Evolutionary conservation across 192 early-diverging fungal genomes (phyloP), one percentile per base, ranked within the genome.

Genomic region (Coemansia sp.): DNA sequence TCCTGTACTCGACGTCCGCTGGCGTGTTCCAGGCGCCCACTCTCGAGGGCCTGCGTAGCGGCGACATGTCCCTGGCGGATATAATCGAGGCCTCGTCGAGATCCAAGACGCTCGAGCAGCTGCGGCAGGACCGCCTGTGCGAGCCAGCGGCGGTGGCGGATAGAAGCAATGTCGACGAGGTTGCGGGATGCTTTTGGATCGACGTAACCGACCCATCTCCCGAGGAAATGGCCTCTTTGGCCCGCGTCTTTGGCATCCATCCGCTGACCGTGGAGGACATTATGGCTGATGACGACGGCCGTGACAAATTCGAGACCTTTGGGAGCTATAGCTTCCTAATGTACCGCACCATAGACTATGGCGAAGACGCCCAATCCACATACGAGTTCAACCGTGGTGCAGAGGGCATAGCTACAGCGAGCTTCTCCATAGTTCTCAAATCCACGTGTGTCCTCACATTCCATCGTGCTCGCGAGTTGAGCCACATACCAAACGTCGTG

Each of bases 291-390:
- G 85, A 94, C 34, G 93, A 95, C 32, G 83, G 85, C 14, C 77
- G 94, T 8, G 96, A 99, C 75, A 99, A 99, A 58, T 94, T 89
- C 60, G 96, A 99, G 67, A 67, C 77, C 0, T 89, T 85, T 55
- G 46, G 52, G 6, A 78, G 92, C 27, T 99, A 99, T 61, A 87
- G 85, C 54, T 96, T 97, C 63, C 79, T 97, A 7, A 82, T 84
- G 36, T 93, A 95, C 54, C 78, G 91, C 29, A 83, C 80, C 1
- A 83, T 89, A 59, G 82, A 87, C 56, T 66, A 81, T 50, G 82
- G 82, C 46, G 80, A 78, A 30, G 73, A 77, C 11, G 46, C 61
- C 0, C 50, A 59, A 40, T 71, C 67, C 24, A 58, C 53, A 36
- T 71, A 71, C 25, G 67, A 71, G 55, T 72, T 64, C 56, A 81